These are phyloP conservation scores for Cladorrhinum sp. DNA, from an alignment of 2,329 filamentous ascomycete genomes.

Conservation along the genomic window DNA sequence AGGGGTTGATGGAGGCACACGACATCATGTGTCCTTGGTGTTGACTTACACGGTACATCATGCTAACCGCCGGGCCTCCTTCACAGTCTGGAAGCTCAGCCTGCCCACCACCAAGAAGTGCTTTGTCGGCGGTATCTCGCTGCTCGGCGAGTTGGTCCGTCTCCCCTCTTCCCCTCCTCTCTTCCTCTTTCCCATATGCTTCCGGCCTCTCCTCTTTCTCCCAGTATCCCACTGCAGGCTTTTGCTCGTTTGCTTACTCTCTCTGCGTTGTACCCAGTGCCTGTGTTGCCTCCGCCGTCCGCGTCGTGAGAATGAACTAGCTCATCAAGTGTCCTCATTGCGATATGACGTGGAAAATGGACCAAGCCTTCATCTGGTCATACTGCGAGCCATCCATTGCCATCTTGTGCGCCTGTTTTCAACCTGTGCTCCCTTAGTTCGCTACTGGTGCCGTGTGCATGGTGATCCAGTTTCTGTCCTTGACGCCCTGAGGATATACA, in stretches of 20 bases:
- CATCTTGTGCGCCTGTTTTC: slow-evolving; percentile 23
- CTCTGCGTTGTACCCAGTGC: slow-evolving; percentile 7
- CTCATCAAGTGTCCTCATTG: slow-evolving; percentile 21
- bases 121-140: slow-evolving; percentile 20
- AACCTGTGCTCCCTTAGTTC: slow-evolving; percentile 18
- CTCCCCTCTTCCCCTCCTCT: not conserved
- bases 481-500: not conserved
- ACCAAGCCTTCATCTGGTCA: slow-evolving; percentile 24
- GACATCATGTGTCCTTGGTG: not conserved
- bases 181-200: not conserved
- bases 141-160: slow-evolving; percentile 21
- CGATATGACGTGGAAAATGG: slow-evolving; percentile 24
- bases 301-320: slow-evolving; percentile 23
- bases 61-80: not conserved
- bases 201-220: not conserved
- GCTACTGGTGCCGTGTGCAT: slow-evolving; percentile 2
- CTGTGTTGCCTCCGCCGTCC: slow-evolving; percentile 21
- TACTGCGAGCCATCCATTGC: slow-evolving; percentile 22
- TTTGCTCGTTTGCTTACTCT: not conserved
- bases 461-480: not conserved
- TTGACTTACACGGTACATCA: slow-evolving; percentile 2
- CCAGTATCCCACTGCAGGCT: not conserved
- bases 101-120: slow-evolving; percentile 21
- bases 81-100: slow-evolving; percentile 15
- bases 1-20: not conserved